Conservation (phyloP, 768 basidiomycete species). For the Auriscalpium vulgare region DNA sequence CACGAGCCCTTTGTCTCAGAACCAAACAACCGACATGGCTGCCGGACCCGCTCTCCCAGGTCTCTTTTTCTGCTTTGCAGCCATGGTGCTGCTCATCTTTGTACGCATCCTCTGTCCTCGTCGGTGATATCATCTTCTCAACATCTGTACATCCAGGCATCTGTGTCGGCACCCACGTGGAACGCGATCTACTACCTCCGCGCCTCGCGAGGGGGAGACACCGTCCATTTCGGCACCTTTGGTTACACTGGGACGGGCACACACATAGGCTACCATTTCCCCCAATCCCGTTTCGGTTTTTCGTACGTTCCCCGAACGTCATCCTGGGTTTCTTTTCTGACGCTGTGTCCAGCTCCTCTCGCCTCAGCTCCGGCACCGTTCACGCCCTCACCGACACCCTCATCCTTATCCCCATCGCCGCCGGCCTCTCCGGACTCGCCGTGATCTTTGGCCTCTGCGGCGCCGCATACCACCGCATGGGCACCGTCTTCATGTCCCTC, state of each 20-base stretch:
- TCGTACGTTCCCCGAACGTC: constrained; percentile 28
- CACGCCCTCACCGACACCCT: constrained; percentile 66
- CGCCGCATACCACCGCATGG: constrained; percentile 51
- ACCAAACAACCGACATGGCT: constrained; percentile 28
- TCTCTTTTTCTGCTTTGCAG: constrained; percentile 63
- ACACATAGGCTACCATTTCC: constrained; percentile 53
- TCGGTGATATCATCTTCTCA: neutral
- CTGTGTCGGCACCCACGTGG: constrained; percentile 73
- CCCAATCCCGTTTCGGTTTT: constrained; percentile 23
- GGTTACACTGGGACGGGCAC: constrained; percentile 55
- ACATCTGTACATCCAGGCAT: constrained; percentile 36
- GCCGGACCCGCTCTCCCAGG: constrained; percentile 60
- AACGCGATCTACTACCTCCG: constrained; percentile 58
- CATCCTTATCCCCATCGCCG: constrained; percentile 77
- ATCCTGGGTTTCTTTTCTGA: neutral
- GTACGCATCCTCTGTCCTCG: constrained; percentile 33
- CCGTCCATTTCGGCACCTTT: constrained; percentile 65
- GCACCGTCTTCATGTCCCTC: constrained; percentile 75
- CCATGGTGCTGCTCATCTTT: constrained; percentile 60
- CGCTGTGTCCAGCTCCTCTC: constrained; percentile 27
- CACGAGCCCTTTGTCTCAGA: neutral
- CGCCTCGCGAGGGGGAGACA: constrained; percentile 29
- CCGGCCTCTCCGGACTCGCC: constrained; percentile 57
- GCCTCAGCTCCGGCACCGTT: constrained; percentile 44
- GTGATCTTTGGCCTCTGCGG: constrained; percentile 66